Base-by-base conservation (phyloP, 2,329 filamentous ascomycete species). In the Cryphonectria nitschkei region DNA sequence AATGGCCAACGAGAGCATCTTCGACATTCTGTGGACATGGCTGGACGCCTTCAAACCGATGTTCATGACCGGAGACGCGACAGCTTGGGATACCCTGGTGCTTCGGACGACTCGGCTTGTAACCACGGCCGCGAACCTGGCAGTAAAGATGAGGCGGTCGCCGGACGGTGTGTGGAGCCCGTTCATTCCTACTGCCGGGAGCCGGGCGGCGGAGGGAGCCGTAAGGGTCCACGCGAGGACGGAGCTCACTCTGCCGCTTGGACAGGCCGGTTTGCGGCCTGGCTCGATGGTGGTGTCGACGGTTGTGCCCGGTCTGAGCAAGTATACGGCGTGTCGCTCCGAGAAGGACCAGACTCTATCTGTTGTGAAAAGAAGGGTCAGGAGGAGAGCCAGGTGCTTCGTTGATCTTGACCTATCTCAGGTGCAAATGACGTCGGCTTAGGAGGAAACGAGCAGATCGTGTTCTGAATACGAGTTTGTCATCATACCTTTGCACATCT, bases 131-230 rank as follows among this genome's bases (percentile, higher is more conserved):
- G 29, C 3, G 11, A 54, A 63, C 43, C 60, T 68, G 8, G 26
- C 32, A 4, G 58, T 68, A 46, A 68, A 64, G 60, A 68, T 68
- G 67, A 37, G 67, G 43, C 67, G 67, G 26, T 64, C 56, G 29
- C 41, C 22, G 6, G 60, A 68, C 32, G 67, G 67, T 22, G 54
- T 58, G 6, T 68, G 67, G 67, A 56, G 67, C 46, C 67, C 67
- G 4, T 68, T 68, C 34, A 63, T 68, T 22, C 67, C 67, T 4
- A 54, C n/a, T 29, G 22, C 32, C 1, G 60, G 41, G n/a, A 26
- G 46, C 43, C 22, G n/a, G 3, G 58, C 19, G 26, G 14, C 29
- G n/a, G 32, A 26, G 14, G 60, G 54, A n/a, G 60, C 46, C 2
- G 60, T 68, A 26, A 54, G 26, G 58, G 22, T 37, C 7, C 60